Evolutionary conservation across 352 stramenopile species (phyloP), one percentile per base, ranked within the genome.

Genomic region (Pythium insidiosum): DNA sequence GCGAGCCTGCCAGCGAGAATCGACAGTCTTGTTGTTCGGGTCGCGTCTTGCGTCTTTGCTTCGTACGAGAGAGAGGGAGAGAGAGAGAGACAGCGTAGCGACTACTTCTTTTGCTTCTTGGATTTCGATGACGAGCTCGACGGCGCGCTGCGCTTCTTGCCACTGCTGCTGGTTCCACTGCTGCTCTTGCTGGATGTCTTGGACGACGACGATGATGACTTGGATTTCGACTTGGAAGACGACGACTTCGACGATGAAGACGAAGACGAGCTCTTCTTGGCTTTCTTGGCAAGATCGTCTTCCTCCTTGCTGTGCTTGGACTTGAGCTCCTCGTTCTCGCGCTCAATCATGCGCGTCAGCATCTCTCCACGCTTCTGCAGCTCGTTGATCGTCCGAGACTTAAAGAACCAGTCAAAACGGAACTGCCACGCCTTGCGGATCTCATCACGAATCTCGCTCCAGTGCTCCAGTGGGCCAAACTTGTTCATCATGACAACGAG

Each of bases 361-460:
- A 95, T 68, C 57, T 98, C 95, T 12, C 94, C 95, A 33, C 96
- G 92, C 65, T 97, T 97, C 61, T 98, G 93, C 22, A 99, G 84
- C 68, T 99, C 96, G n/a, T 73, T 74, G 21, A 96, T 94, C 51
- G 88, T 98, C 31, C 96, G 78, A 25, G 91, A 98, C 70, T 99
- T 99, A 73, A 99, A 98, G 57, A 98, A 99, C 96, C 95, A 99
- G 64, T 99, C 93, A 50, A 99, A 99, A 10, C 95, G 88, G 65
- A 99, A 99, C 60, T 99, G 95, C 94, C 94, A 98, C 15, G 94
- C 92, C 42, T 95, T 94, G 50, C 89, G 84, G 56, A 99, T 99
- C 66, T 99, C 94, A 53, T 98, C 88, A 23, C 96, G 89, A 59
- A 99, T 98, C 51, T 96, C 82, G 55, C 96, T 95, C 72, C 95